Percentiles rank a stretch among this genome's conserved stretches.
phyloP scores from a whole-genome alignment of 2,329 filamentous ascomycete genomes.

The Hypoxylon sp. region DNA sequence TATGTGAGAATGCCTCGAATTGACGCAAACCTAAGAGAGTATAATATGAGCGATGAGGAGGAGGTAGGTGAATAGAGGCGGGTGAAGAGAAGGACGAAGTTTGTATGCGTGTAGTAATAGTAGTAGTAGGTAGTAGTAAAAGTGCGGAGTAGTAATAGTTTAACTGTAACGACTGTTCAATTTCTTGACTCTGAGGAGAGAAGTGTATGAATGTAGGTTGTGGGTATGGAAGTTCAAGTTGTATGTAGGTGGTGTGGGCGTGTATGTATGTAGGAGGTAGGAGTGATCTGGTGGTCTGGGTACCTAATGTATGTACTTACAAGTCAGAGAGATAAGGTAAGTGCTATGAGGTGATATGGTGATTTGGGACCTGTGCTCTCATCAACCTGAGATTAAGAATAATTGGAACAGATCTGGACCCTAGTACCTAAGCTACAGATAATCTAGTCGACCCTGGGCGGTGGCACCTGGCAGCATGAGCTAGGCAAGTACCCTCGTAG shows the following conservation, averaged over 20 bases:
- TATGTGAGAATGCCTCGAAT: slow-evolving; percentile 16
- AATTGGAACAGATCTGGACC: slow-evolving; percentile 34
- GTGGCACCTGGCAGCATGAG: slow-evolving; percentile 27
- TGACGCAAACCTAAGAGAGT: slow-evolving; percentile 1
- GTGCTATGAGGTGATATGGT: slow-evolving; percentile 22
- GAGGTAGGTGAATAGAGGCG: slow-evolving; percentile 1
- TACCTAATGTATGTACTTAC: neutral
- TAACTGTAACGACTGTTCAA: neutral
- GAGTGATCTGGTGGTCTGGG: slow-evolving; percentile 1
- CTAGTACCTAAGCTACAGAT: slow-evolving; percentile 31
- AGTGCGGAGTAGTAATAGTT: neutral
- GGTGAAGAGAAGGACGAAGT: slow-evolving; percentile 11
- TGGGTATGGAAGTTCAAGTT: slow-evolving; percentile 7
- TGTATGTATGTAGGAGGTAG: slow-evolving; percentile 14
- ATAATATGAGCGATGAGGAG: slow-evolving; percentile 3
- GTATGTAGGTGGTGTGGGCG: slow-evolving; percentile 12
- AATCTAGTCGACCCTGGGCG: slow-evolving; percentile 29
- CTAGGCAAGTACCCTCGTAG: slow-evolving; percentile 22
- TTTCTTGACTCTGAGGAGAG: neutral
- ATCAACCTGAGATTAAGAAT: slow-evolving; percentile 42
- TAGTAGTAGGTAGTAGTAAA: neutral
- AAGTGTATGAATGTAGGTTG: slow-evolving; percentile 19
- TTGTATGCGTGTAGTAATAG: slow-evolving; percentile 19
- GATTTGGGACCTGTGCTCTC: slow-evolving; percentile 29
- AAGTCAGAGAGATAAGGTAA: slow-evolving; percentile 12